phyloP scores from a whole-genome alignment of 768 basidiomycete genomes.

The Postia placenta region DNA sequence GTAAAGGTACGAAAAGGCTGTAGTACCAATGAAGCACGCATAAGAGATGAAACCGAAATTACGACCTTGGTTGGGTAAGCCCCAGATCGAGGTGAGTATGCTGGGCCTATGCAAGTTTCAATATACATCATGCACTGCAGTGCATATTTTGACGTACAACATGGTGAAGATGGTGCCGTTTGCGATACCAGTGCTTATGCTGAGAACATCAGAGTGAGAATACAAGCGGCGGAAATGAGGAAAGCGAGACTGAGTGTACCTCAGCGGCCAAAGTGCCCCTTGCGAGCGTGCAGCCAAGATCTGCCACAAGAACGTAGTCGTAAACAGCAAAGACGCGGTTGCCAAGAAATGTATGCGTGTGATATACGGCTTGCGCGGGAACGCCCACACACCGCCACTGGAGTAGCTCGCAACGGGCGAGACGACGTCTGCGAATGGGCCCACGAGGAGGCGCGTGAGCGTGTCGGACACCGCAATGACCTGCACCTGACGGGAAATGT shows the following conservation, averaged over 20 bases:
- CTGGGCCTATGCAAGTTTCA: conserved; percentile 45
- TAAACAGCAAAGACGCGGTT: conserved; percentile 41
- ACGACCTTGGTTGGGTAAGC: conserved; percentile 58
- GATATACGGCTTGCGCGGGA: conserved; percentile 44
- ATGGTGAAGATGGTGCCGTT: conserved; percentile 71
- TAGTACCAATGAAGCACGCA: conserved; percentile 70
- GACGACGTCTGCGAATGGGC: conserved; percentile 65
- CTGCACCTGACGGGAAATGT: conserved; percentile 57
- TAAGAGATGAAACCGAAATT: conserved; percentile 75
- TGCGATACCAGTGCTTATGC: conserved; percentile 58
- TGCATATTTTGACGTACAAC: conserved; percentile 41
- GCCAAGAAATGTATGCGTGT: conserved; percentile 61
- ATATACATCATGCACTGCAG: not conserved
- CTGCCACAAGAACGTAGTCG: conserved; percentile 51
- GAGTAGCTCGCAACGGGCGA: conserved; percentile 52
- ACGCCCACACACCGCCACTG: conserved; percentile 29
- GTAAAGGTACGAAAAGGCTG: conserved; percentile 74
- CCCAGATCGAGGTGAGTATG: conserved; percentile 69
- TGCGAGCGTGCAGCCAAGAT: conserved; percentile 41
- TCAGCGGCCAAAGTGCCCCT: conserved; percentile 60
- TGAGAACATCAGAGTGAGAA: conserved; percentile 24
- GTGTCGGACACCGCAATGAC: conserved; percentile 70
- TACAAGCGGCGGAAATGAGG: too few relatives aligned
- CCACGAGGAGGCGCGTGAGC: conserved; percentile 56
- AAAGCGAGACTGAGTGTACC: conserved; percentile 47